Conservation (phyloP, 768 basidiomycete species). For the Agaricus bisporus region DNA sequence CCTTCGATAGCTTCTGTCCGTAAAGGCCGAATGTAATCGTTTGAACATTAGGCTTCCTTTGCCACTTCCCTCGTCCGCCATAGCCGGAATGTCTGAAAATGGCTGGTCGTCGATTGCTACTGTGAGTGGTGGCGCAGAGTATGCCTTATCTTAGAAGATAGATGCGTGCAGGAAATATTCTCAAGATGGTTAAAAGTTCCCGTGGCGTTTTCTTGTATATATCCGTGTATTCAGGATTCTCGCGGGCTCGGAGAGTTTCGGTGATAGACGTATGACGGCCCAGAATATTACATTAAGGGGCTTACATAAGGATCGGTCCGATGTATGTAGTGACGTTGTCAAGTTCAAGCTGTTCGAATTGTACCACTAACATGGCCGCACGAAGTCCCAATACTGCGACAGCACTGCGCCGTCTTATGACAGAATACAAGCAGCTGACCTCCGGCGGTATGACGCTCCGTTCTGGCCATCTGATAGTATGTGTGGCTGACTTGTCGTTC, state of each 20-base stretch:
- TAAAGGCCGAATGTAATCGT: constrained; percentile 2
- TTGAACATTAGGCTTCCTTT: background rate
- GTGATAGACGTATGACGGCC: too few relatives aligned
- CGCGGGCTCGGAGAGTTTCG: background rate
- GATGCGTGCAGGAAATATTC: background rate
- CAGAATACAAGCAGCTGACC: constrained; percentile 84
- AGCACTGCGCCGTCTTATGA: constrained; percentile 84
- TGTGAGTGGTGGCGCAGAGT: background rate
- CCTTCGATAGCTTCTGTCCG: constrained; percentile 1
- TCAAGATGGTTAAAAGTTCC: background rate
- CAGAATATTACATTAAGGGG: too few relatives aligned
- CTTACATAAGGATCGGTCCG: too few relatives aligned
- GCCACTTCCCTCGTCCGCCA: background rate
- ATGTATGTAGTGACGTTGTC: too few relatives aligned
- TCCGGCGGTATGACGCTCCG: constrained; percentile 49
- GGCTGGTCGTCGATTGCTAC: constrained; percentile 3
- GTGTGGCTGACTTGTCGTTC: background rate
- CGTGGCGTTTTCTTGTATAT: background rate
- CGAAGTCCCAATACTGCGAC: constrained; percentile 55
- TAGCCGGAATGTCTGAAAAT: constrained; percentile 2
- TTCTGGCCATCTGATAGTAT: background rate
- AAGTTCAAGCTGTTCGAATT: background rate
- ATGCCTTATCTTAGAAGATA: background rate
- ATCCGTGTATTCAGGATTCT: too few relatives aligned
- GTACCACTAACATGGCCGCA: constrained; percentile 28